Conservation (phyloP, 352 stramenopile genomes). For the Phytophthora ohioensis region DNA sequence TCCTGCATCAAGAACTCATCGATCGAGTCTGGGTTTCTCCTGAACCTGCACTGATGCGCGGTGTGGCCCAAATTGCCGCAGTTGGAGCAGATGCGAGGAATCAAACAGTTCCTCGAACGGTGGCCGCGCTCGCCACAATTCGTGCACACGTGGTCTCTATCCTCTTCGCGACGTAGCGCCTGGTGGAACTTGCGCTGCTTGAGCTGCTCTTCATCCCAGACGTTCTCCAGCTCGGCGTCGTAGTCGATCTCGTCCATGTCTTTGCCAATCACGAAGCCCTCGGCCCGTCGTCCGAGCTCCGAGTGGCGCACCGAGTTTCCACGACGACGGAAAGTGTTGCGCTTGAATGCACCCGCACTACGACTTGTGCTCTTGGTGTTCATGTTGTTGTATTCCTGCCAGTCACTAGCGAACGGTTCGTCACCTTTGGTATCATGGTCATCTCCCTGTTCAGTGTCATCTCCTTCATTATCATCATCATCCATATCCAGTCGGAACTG, state of each 20-base stretch:
- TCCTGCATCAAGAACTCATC: slow-evolving; percentile 42
- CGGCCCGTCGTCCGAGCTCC: slow-evolving; percentile 26
- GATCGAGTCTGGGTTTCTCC: slow-evolving; percentile 31
- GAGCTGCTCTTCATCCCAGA: slow-evolving; percentile 44
- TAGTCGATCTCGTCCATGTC: slow-evolving; percentile 73
- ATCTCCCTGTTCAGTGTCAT: slow-evolving; percentile 14
- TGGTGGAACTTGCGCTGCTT: slow-evolving; percentile 75
- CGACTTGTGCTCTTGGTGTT: background rate
- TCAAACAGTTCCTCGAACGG: slow-evolving; percentile 69
- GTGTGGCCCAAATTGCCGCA: slow-evolving; percentile 78
- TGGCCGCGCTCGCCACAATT: slow-evolving; percentile 85
- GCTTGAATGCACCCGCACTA: slow-evolving; percentile 1
- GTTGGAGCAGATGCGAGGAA: slow-evolving; percentile 82
- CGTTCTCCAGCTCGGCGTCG: slow-evolving; percentile 67
- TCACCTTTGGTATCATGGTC: slow-evolving; percentile 23
- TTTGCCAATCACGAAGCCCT: slow-evolving; percentile 22
- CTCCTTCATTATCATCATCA: slow-evolving; percentile 22
- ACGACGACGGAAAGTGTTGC: slow-evolving; percentile 30
- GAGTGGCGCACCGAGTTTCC: slow-evolving; percentile 9
- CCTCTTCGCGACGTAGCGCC: slow-evolving; percentile 59
- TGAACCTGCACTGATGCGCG: slow-evolving; percentile 56
- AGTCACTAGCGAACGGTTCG: slow-evolving; percentile 4
- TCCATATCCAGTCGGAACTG: slow-evolving; percentile 60
- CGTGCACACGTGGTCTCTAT: slow-evolving; percentile 70
- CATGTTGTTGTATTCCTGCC: slow-evolving; percentile 4